Evolutionary conservation across 2,329 filamentous ascomycete genomes (phyloP).

Genomic region (Phoma sp.): DNA sequence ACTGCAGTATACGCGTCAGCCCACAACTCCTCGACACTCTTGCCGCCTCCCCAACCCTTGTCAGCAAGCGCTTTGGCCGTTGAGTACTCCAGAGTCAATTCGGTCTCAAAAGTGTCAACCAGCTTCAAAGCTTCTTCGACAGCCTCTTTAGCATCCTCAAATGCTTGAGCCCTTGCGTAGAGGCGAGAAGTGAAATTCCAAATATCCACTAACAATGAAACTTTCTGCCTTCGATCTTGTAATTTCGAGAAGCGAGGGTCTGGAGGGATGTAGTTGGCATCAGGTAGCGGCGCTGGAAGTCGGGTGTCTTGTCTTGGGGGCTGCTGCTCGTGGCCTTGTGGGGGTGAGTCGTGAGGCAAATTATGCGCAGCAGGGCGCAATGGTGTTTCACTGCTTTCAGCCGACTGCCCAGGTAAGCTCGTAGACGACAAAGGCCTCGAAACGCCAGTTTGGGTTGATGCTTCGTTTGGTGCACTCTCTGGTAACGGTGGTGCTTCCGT

Average conservation of each 20-base stretch:
- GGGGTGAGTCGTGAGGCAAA: constrained; percentile 44
- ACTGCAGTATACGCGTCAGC: constrained; percentile 84
- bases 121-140: constrained; percentile 82
- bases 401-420: constrained; percentile 33
- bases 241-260: constrained; percentile 58
- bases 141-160: constrained; percentile 79
- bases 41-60: constrained; percentile 77
- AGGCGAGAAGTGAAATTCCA: constrained; percentile 92
- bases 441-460: constrained; percentile 20
- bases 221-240: constrained; percentile 61
- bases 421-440: constrained; percentile 29
- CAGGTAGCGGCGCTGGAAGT: constrained; percentile 50
- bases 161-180: constrained; percentile 81
- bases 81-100: constrained; percentile 67
- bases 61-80: constrained; percentile 67
- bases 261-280: constrained; percentile 40
- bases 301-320: constrained; percentile 53
- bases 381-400: constrained; percentile 43
- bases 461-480: constrained; percentile 26
- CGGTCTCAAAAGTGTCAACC: constrained; percentile 71
- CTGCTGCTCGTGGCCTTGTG: constrained; percentile 48
- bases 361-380: constrained; percentile 52
- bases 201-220: constrained; percentile 71
- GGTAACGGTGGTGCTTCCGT: constrained; percentile 35
- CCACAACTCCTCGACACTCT: constrained; percentile 83